phyloP scores from a whole-genome alignment of 2,329 filamentous ascomycete genomes.

The Claviceps monticola region DNA sequence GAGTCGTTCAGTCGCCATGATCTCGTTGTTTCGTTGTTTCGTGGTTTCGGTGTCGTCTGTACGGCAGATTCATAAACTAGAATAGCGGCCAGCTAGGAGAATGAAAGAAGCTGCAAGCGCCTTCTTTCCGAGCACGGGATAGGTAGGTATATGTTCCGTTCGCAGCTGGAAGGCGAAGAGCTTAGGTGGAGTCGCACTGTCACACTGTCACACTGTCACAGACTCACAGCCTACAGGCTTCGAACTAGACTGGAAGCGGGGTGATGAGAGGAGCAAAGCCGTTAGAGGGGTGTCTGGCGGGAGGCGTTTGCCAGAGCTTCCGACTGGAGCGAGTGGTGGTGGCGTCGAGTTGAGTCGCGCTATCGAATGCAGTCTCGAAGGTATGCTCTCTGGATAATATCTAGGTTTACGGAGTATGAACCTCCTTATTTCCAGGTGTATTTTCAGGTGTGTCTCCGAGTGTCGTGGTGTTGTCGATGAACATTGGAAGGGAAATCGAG shows the following conservation, averaged over 20 bases:
- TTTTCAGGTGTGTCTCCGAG: too few relatives aligned
- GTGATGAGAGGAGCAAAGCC: neutral
- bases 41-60: neutral
- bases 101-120: neutral
- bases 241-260: neutral
- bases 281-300: neutral
- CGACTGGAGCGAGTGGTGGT: neutral
- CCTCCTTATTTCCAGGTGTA: too few relatives aligned
- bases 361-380: too few relatives aligned
- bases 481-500: too few relatives aligned
- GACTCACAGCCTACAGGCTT: neutral
- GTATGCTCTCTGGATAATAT: too few relatives aligned
- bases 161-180: neutral
- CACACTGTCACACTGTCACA: neutral
- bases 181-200: neutral
- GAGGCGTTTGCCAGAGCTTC: neutral
- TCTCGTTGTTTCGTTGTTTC: constrained; percentile 1
- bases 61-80: too few relatives aligned
- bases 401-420: too few relatives aligned
- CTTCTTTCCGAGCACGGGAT: neutral
- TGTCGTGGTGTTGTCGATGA: too few relatives aligned
- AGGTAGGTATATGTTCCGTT: too few relatives aligned
- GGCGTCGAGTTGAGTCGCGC: too few relatives aligned
- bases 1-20: constrained; percentile 24
- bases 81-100: neutral